Conservation (phyloP, 352 stramenopile genomes). For the Pythium dissotocum region DNA sequence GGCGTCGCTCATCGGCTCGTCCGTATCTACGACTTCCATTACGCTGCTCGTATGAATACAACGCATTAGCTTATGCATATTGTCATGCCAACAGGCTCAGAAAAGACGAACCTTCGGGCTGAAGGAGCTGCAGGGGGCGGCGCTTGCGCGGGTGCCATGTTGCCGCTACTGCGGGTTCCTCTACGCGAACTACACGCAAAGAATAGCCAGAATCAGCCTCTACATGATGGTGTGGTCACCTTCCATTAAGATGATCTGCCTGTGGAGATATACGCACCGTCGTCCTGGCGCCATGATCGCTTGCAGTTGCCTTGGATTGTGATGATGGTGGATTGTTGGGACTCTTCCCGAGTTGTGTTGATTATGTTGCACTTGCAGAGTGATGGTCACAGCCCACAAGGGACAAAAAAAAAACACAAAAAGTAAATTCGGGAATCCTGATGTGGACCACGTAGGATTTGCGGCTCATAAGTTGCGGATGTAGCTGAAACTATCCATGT, state of each 20-base stretch:
- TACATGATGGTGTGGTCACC: neutral
- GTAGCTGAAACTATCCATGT: neutral
- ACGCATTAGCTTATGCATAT: neutral
- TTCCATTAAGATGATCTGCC: neutral
- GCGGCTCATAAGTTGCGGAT: neutral
- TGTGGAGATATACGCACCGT: conserved; percentile 5
- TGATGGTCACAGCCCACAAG: conserved; percentile 1
- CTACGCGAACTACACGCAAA: neutral
- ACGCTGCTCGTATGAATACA: neutral
- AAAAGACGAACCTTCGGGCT: neutral
- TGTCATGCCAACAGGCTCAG: too few relatives aligned
- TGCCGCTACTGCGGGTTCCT: neutral
- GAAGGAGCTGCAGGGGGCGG: neutral
- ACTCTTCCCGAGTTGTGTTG: neutral
- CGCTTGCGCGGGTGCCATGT: neutral
- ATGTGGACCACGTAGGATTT: conserved; percentile 11
- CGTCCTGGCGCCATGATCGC: neutral
- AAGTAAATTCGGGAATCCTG: neutral
- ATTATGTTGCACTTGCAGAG: conserved; percentile 8
- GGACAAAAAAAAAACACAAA: neutral
- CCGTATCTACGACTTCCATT: neutral
- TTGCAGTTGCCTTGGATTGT: neutral
- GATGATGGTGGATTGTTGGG: neutral
- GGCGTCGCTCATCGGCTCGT: neutral
- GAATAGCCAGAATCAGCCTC: neutral